Conservation (phyloP, 2,329 filamentous ascomycete species). For the Penicillium sp. region DNA sequence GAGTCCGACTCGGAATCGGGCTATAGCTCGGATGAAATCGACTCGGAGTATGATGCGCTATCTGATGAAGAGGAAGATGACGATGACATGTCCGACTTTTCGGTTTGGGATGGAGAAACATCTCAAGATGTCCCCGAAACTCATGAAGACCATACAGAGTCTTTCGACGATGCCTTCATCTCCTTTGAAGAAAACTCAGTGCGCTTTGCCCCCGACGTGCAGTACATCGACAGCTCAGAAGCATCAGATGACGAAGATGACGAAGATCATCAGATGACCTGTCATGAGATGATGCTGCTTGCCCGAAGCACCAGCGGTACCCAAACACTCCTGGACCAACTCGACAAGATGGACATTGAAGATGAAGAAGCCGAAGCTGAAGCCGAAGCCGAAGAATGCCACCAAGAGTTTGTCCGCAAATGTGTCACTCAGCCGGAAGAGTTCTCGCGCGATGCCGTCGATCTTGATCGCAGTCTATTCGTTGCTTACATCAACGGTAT, state of each 20-base stretch:
- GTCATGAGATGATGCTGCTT: constrained; percentile 44
- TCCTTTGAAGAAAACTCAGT: constrained; percentile 37
- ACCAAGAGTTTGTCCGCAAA: constrained; percentile 20
- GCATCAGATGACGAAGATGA: constrained; percentile 28
- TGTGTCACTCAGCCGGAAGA: constrained; percentile 35
- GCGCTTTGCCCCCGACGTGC: constrained; percentile 36
- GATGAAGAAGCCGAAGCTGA: constrained; percentile 14
- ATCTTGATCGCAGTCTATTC: constrained; percentile 43
- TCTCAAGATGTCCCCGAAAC: constrained; percentile 30
- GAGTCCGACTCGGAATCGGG: constrained; percentile 38
- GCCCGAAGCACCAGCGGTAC: constrained; percentile 29
- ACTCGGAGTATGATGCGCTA: constrained; percentile 30
- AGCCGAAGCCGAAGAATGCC: constrained; percentile 16
- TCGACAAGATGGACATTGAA: constrained; percentile 18
- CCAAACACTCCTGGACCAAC: constrained; percentile 20
- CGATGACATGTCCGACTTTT: constrained; percentile 33
- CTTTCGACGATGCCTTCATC: constrained; percentile 41
- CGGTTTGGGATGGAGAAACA: constrained; percentile 32
- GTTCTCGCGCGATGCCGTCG: constrained; percentile 39
- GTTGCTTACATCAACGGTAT: constrained; percentile 47
- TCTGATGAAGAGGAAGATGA: constrained; percentile 31
- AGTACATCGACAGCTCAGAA: constrained; percentile 37
- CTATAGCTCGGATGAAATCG: constrained; percentile 39
- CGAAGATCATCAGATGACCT: constrained; percentile 34
- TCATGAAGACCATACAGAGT: constrained; percentile 33